Conservation (phyloP, 1,284 basidiomycete species). For the Leccinum solheimii region DNA sequence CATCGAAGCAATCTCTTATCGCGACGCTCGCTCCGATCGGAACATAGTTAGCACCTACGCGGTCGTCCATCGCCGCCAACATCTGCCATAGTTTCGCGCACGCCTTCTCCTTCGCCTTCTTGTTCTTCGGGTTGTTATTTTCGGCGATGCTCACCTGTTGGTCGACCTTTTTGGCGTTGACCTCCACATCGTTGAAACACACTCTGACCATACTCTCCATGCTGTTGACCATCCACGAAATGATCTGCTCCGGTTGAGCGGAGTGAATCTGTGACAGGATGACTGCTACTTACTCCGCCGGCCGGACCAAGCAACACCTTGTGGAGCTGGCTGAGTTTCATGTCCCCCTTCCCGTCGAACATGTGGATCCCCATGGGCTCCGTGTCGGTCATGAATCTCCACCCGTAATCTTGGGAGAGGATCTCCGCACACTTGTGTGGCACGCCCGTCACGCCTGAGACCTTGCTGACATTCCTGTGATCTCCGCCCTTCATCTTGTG, state of each 20-base stretch:
- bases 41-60: too few species aligned
- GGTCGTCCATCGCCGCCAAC: too few species aligned
- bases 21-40: too few species aligned
- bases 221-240: neutral
- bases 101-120: too few species aligned
- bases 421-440: neutral
- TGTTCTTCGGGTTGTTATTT: too few species aligned
- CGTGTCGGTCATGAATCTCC: neutral
- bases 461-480: neutral
- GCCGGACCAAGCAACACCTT: neutral
- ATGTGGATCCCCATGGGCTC: constrained; percentile 1
- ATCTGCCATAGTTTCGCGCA: too few species aligned
- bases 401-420: neutral
- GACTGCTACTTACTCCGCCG: neutral
- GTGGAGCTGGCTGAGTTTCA: neutral
- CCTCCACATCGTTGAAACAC: too few species aligned
- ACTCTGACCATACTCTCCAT: neutral
- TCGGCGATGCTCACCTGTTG: too few species aligned
- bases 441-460: neutral
- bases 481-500: too few species aligned
- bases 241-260: neutral
- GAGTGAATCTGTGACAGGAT: neutral
- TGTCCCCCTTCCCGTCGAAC: neutral
- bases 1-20: too few species aligned
- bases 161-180: too few species aligned